A percentile compares a stretch with the other conserved stretches of the same genome.
These are phyloP conservation scores for Balamuthia mandrillaris DNA, from an alignment of 208 protist species.

Conservation along the genomic window DNA sequence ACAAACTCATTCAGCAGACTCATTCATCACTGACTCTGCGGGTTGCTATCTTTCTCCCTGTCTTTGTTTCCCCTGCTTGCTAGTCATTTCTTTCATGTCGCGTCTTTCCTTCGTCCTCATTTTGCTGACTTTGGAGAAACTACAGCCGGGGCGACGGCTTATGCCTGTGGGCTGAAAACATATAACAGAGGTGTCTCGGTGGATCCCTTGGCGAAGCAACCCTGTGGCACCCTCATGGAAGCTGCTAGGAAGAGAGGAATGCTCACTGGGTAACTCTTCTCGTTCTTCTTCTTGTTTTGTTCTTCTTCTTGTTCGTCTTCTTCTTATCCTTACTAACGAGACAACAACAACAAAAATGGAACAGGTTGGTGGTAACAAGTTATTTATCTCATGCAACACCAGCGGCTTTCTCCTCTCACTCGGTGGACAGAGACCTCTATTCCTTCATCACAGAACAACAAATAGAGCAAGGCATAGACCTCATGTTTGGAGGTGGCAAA, in stretches of 20 bases:
- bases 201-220: not conserved
- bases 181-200: constrained; percentile 43
- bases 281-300: not conserved
- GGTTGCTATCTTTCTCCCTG: not conserved
- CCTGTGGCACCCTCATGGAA: constrained; percentile 53
- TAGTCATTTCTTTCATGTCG: not conserved
- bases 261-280: too few relatives aligned
- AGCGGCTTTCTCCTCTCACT: not conserved
- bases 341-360: constrained; percentile 12
- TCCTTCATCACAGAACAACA: constrained; percentile 50
- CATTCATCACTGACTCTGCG: constrained; percentile 51
- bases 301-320: not conserved
- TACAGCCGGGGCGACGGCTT: constrained; percentile 56
- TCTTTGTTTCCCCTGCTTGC: not conserved
- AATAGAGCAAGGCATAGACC: constrained; percentile 19
- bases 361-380: constrained; percentile 51
- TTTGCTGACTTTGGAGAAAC: not conserved
- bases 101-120: not conserved
- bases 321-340: too few relatives aligned
- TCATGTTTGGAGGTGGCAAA: constrained; percentile 56
- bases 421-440: not conserved
- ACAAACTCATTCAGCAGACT: constrained; percentile 35
- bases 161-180: constrained; percentile 35
- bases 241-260: constrained; percentile 23
- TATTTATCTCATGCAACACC: constrained; percentile 57